Evolutionary conservation across 2,329 filamentous ascomycete genomes (phyloP), one percentile per base, ranked within the genome.

Genomic region (Moelleriella libera): DNA sequence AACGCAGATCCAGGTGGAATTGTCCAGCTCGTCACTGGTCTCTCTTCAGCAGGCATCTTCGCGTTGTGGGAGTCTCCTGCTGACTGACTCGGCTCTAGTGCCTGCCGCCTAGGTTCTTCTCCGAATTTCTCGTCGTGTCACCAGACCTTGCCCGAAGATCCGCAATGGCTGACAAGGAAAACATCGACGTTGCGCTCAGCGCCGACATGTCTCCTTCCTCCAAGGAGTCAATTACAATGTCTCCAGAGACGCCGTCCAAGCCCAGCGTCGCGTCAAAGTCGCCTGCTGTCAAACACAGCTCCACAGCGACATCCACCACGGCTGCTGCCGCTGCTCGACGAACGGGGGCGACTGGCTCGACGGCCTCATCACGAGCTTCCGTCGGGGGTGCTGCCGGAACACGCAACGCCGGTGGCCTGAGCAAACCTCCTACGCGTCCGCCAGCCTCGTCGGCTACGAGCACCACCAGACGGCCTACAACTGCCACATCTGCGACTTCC

Each of bases 361-460:
- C 60, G 14, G 43, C 55, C 11, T 50, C 55, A 28, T 51, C 57
- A 12, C 54, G 51, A 48, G 45, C 53, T 9, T 50, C 49, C 14
- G 29, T 47, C n/a, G 42, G 45, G 29, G 21, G 48, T 6, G 30
- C 41, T 30, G 46, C 49, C 30, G 47, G 46, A 8, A 48, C 49
- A 29, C 41, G 50, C 12, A 44, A 48, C 31, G 45, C 45, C 9
- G 52, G 53, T 21, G 66, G 64, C 41, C 51, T 74, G 48, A 68
- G 55, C 61, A 74, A 75, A 58, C 70, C 70, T 41, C 68, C 71
- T 1, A 70, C 71, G 21, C 70, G 72, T 2, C 67, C 71, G 41
- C 63, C 69, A n/a, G 54, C 60, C 1, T 62, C 62, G 29, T 57
- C 65, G 41, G 64, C 63, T 46, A 59, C 54, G 31, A 55, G 55